phyloP scores from a whole-genome alignment of 352 stramenopile genomes.

The Pythium sukuiense region DNA sequence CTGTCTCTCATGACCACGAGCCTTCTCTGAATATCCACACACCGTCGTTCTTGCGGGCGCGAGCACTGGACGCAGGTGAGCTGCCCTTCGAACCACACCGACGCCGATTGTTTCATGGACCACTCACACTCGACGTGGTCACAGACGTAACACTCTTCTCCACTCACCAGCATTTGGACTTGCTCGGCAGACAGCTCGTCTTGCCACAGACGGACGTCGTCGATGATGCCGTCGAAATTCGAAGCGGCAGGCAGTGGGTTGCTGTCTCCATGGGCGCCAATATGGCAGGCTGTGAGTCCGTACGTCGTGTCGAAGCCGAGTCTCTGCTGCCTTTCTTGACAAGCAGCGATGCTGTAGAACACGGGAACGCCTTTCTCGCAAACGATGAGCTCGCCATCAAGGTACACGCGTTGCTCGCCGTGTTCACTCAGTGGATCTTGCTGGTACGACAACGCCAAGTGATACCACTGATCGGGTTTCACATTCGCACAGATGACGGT shows the following conservation, averaged over 20 bases:
- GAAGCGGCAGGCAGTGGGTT: not conserved
- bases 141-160: not conserved
- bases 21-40: not conserved
- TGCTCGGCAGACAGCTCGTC: not conserved
- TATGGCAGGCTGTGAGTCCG: not conserved
- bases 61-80: not conserved
- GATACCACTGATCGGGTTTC: not conserved
- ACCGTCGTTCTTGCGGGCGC: not conserved
- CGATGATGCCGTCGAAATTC: not conserved
- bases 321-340: not conserved
- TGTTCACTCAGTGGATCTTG: not conserved
- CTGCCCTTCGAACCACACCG: not conserved
- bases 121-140: not conserved
- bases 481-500: not conserved
- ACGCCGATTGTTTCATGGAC: not conserved
- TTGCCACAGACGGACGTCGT: not conserved
- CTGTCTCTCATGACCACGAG: not conserved
- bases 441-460: not conserved
- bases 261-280: not conserved
- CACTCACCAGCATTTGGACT: not conserved
- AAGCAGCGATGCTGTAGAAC: not conserved
- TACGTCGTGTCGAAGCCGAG: not conserved
- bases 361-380: not conserved
- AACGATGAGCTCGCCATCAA: conserved; percentile 6
- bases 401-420: conserved; percentile 4